Evolutionary conservation across 2,329 filamentous ascomycete genomes (phyloP).

Genomic region (Fusarium torulosum): DNA sequence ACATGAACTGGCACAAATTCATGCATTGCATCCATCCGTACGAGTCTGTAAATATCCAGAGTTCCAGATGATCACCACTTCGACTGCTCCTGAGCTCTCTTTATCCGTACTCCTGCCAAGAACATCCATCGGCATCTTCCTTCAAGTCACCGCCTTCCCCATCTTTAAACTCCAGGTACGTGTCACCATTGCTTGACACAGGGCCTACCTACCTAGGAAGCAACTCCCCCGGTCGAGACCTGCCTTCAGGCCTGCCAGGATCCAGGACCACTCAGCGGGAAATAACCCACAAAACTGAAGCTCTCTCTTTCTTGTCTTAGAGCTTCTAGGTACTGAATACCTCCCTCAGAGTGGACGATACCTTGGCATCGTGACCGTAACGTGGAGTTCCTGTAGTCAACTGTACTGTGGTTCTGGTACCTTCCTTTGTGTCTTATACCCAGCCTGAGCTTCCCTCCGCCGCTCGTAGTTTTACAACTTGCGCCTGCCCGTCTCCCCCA

Average conservation of each 20-base stretch:
- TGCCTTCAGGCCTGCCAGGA: conserved; percentile 32
- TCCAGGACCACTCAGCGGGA: conserved; percentile 29
- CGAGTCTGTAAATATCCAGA: conserved; percentile 10
- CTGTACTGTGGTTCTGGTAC: conserved; percentile 25
- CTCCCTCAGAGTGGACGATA: conserved; percentile 12
- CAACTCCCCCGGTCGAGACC: conserved; percentile 28
- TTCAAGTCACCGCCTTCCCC: conserved; percentile 24
- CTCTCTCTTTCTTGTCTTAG: conserved; percentile 8
- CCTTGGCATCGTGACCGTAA: conserved; percentile 7
- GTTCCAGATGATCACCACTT: too few species aligned
- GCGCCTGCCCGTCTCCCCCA: conserved; percentile 41
- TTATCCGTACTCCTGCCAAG: conserved; percentile 13
- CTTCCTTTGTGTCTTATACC: conserved; percentile 39
- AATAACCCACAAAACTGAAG: conserved; percentile 39
- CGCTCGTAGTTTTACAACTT: conserved; percentile 21
- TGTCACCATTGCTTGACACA: conserved; percentile 19
- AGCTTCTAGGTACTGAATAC: conserved; percentile 35
- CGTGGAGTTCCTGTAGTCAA: conserved; percentile 15
- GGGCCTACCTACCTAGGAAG: conserved; percentile 8
- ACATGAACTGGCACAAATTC: conserved; percentile 48
- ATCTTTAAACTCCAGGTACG: conserved; percentile 28
- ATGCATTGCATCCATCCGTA: conserved; percentile 8
- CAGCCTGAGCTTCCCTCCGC: conserved; percentile 30
- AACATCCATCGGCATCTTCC: conserved; percentile 6
- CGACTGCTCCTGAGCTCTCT: background rate